A percentile compares a stretch with the other conserved stretches of the same genome.
Evolutionary conservation across 2,329 filamentous ascomycete species (phyloP).

Genomic region (Xenoacremonium recifei): DNA sequence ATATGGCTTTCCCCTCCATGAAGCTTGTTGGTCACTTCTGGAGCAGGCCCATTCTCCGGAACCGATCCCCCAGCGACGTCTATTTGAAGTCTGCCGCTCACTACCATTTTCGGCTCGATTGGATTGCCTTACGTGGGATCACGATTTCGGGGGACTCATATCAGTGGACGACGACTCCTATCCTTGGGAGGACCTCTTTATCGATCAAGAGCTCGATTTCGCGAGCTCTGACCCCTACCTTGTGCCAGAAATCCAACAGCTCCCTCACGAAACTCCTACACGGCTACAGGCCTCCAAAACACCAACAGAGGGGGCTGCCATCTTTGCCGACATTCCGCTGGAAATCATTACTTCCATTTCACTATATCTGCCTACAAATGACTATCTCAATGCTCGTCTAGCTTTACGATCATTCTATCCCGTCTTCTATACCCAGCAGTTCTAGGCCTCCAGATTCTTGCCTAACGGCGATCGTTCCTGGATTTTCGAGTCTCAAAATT

Average conservation of each 20-base stretch:
- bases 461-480: slow-evolving; percentile 9
- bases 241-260: slow-evolving; percentile 8
- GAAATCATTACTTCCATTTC: slow-evolving; percentile 8
- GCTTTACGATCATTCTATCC: slow-evolving; percentile 7
- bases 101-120: slow-evolving; percentile 4
- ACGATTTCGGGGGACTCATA: slow-evolving; percentile 6
- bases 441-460: slow-evolving; percentile 11
- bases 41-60: slow-evolving; percentile 5
- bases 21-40: slow-evolving; percentile 11
- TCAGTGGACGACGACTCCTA: slow-evolving; percentile 6
- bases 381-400: slow-evolving; percentile 11
- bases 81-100: slow-evolving; percentile 8
- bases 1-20: slow-evolving; percentile 13
- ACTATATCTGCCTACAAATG: slow-evolving; percentile 4
- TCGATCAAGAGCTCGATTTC: slow-evolving; percentile 3
- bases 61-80: slow-evolving; percentile 5
- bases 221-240: slow-evolving; percentile 3
- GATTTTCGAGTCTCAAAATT: slow-evolving; percentile 11
- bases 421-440: slow-evolving; percentile 8
- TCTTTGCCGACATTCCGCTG: slow-evolving; percentile 3
- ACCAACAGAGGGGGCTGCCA: neutral
- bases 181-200: slow-evolving; percentile 9
- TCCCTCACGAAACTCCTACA: slow-evolving; percentile 5
- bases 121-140: slow-evolving; percentile 6
- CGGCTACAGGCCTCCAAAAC: neutral